A percentile compares a stretch with the other conserved stretches of the same genome.
Evolutionary conservation across 352 stramenopile genomes (phyloP).

Genomic region (Globisporangium spinosum): DNA sequence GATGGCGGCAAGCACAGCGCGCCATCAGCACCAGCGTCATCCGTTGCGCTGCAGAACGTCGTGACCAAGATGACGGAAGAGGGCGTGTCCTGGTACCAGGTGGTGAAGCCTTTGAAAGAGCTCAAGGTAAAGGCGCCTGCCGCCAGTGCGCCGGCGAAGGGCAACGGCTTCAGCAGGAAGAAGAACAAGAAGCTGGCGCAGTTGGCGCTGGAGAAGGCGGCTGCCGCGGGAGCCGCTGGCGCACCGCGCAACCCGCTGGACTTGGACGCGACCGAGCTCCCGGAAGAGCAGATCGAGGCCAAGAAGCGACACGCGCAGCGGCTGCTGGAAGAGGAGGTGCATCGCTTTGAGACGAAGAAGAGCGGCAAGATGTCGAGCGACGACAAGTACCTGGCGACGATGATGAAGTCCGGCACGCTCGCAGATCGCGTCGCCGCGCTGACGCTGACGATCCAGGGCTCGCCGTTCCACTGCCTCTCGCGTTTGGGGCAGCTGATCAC

Average conservation of each 20-base stretch:
- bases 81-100: constrained; percentile 37
- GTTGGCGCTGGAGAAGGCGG: neutral
- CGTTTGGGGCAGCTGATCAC: constrained; percentile 79
- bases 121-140: constrained; percentile 2
- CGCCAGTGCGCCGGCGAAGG: neutral
- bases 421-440: constrained; percentile 89
- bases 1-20: constrained; percentile 10
- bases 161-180: constrained; percentile 13
- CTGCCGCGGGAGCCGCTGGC: neutral
- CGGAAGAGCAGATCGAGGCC: constrained; percentile 16
- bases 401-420: constrained; percentile 89
- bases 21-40: neutral
- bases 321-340: constrained; percentile 56
- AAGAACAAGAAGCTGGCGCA: constrained; percentile 20
- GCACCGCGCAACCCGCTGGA: neutral
- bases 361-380: constrained; percentile 75
- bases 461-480: constrained; percentile 74
- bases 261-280: constrained; percentile 23
- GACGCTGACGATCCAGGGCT: constrained; percentile 84
- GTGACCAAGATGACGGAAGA: constrained; percentile 30
- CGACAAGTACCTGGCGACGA: constrained; percentile 83
- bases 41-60: constrained; percentile 26
- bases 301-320: constrained; percentile 59
- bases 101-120: constrained; percentile 14
- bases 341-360: constrained; percentile 57